phyloP scores from a whole-genome alignment of 2,329 filamentous ascomycete species.

The Clonostachys rosea region DNA sequence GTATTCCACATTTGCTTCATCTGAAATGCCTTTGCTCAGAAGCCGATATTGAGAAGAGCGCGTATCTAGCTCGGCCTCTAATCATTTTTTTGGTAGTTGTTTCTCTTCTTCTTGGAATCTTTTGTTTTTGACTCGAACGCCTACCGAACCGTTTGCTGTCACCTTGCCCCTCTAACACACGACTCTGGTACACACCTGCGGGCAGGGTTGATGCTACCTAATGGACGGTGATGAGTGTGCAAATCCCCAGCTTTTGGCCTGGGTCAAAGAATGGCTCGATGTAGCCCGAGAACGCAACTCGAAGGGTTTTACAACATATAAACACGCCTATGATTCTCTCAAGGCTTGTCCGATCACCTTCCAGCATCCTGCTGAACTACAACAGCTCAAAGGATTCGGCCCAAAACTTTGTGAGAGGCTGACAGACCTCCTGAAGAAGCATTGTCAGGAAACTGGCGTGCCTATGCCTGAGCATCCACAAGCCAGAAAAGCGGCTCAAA shows the following conservation, averaged over 20 bases:
- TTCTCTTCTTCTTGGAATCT: too few relatives aligned
- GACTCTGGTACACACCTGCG: too few relatives aligned
- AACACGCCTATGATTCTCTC: conserved; percentile 71
- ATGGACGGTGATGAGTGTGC: conserved; percentile 42
- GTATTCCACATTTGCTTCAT: too few relatives aligned
- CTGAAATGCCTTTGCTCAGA: too few relatives aligned
- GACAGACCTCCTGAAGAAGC: conserved; percentile 51
- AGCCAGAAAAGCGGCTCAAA: conserved; percentile 29
- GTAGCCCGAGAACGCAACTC: conserved; percentile 63
- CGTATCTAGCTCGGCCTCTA: too few relatives aligned
- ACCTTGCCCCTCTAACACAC: too few relatives aligned
- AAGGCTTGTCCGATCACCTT: conserved; percentile 69
- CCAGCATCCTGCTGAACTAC: conserved; percentile 67
- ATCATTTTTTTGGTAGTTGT: too few relatives aligned
- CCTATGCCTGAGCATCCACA: conserved; percentile 60
- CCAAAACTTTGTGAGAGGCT: conserved; percentile 67
- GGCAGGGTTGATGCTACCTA: background rate
- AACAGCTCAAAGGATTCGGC: conserved; percentile 70
- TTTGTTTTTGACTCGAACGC: too few relatives aligned
- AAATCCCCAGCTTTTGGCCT: conserved; percentile 67
- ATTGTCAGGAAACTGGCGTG: conserved; percentile 64
- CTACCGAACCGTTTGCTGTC: too few relatives aligned
- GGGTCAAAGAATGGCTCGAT: conserved; percentile 76
- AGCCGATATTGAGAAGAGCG: too few relatives aligned
- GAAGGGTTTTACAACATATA: conserved; percentile 69